Evolutionary conservation across 176 grass and related monocot genomes (phyloP), one percentile per base, ranked within the genome.

Genomic region (Elaeis guineensis): DNA sequence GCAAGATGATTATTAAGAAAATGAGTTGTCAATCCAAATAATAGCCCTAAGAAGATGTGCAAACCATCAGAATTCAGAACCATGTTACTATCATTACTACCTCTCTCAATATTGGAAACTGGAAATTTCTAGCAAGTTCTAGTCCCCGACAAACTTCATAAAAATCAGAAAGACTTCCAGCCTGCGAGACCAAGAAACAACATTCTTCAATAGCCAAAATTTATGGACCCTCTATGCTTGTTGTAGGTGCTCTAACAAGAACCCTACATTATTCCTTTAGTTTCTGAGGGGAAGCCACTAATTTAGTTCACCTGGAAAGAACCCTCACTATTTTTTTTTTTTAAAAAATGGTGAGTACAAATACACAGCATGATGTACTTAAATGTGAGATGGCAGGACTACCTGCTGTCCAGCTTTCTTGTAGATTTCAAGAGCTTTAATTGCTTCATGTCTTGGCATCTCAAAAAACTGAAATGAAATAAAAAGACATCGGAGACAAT

Each of bases 61-160:
- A 44, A 44, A 44, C 9, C 35, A 11, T 3, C 11, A 44, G 11
- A 57, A 48, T 17, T 4, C 23, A 23, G 23, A 23, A 23, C 23
- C 23, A 21, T 67, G 6, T 63, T 52, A 24, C 77, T 51, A 51
- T 26, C 66, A 21, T 24, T 16, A 69, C 69, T 78, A 87, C 91
- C 86, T 96, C 86, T 74, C 86, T 90, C 78, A 96, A 79, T 74
- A 61, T 96, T 44, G 91, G 91, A 73, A 96, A 96, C 49, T 96
- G 91, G 19, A 96, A 96, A 82, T 96, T 96, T 64, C 91, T 89
- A 72, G 91, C 83, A 4, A 96, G 86, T 66, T 96, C 91, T 68
- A 96, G 59, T 53, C 87, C 83, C 58, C 83, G 80, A 51, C 86
- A 96, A 57, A 74, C 82, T 85, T 96, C 91, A 24, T 96, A 96